A percentile compares a stretch with the other conserved stretches of the same genome.
Evolutionary conservation across 148 eudicot species (phyloP).

Genomic region (Cornus kousa): DNA sequence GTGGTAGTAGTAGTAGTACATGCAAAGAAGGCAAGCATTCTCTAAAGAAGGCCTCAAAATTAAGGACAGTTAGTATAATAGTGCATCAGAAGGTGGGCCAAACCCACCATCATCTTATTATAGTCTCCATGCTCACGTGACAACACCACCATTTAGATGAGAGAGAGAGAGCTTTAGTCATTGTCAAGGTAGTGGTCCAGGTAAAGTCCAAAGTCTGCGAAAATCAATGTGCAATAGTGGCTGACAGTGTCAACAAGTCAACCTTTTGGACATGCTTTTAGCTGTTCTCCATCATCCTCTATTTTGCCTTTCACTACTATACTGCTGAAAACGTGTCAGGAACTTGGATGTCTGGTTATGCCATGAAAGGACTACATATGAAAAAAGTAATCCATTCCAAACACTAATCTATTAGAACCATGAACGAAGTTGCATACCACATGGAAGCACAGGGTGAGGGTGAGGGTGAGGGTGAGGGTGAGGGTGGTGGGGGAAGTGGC

Average conservation of each 20-base stretch:
- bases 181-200: neutral
- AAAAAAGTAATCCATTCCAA: neutral
- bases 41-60: neutral
- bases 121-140: neutral
- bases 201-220: neutral
- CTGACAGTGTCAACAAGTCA: neutral
- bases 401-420: neutral
- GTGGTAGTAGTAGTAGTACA: neutral
- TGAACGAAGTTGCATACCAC: constrained; percentile 27
- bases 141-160: neutral
- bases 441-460: constrained; percentile 16
- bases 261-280: neutral
- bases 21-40: constrained; percentile 6
- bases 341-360: neutral
- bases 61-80: too few species aligned
- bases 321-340: neutral
- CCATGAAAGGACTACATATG: neutral
- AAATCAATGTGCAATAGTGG: neutral
- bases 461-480: too few species aligned
- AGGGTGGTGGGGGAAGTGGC: neutral
- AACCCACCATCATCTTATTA: neutral
- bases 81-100: neutral
- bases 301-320: neutral
- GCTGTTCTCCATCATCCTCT: neutral
- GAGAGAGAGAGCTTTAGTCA: neutral